These are phyloP conservation scores for Zalaria sp. DNA, from an alignment of 2,329 filamentous ascomycete genomes.

Conservation along the genomic window DNA sequence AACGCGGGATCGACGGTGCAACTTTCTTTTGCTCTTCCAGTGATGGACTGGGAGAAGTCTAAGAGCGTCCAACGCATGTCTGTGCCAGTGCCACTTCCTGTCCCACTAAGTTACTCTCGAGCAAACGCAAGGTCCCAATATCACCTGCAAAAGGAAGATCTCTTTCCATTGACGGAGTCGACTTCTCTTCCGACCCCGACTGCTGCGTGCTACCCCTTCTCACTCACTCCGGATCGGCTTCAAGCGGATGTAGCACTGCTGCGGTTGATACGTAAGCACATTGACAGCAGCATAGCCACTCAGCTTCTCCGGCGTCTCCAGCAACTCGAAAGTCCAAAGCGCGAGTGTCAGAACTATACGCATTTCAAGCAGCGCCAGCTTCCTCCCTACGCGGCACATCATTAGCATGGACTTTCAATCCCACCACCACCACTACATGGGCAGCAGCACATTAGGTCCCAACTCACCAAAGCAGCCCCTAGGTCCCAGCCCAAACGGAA, in stretches of 20 bases:
- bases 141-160: no score
- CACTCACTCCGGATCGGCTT: constrained; percentile 1
- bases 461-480: constrained; percentile 22
- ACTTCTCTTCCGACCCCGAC: no score
- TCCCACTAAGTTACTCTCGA: no score
- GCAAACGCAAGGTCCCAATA: no score
- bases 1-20: no score
- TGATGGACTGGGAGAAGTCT: no score
- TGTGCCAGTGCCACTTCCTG: no score
- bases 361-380: constrained; percentile 15
- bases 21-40: no score
- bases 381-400: constrained; percentile 7
- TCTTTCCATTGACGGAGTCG: no score
- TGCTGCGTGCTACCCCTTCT: neutral
- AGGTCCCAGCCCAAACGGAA: constrained; percentile 23
- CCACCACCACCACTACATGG: no score
- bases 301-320: constrained; percentile 10
- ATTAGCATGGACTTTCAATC: neutral
- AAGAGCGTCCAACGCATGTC: no score
- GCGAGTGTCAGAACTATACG: constrained; percentile 14
- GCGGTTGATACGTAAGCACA: constrained; percentile 15
- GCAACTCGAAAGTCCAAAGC: constrained; percentile 17
- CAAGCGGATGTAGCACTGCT: constrained; percentile 13
- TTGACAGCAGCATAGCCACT: constrained; percentile 11
- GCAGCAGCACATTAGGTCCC: no score